These are phyloP conservation scores for Apophysomyces trapeziformis DNA, from an alignment of 371 early-diverging fungal genomes.

Conservation along the genomic window DNA sequence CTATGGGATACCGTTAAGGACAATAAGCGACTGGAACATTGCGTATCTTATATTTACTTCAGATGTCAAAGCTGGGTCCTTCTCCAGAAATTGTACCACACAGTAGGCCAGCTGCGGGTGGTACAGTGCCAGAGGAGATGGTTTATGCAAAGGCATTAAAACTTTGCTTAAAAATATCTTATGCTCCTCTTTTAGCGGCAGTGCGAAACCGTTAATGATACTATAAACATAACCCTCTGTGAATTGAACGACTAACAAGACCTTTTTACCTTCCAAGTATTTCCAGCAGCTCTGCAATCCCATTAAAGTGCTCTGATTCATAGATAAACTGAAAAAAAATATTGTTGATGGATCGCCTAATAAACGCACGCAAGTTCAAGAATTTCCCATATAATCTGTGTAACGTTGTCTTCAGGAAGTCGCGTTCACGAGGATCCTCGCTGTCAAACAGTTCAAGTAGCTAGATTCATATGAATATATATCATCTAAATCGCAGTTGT, in stretches of 20 bases:
- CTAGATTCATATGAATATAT: constrained; percentile 40
- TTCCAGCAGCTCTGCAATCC: constrained; percentile 96
- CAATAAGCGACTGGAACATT: not conserved
- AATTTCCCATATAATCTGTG: constrained; percentile 98
- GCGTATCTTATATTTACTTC: constrained; percentile 56
- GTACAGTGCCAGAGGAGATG: constrained; percentile 84
- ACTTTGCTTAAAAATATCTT: constrained; percentile 91
- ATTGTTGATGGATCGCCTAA: constrained; percentile 94
- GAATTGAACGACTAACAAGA: not conserved
- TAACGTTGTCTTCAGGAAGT: constrained; percentile 95
- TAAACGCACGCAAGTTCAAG: constrained; percentile 92
- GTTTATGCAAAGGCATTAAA: constrained; percentile 94
- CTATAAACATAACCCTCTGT: constrained; percentile 29
- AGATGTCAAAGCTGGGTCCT: constrained; percentile 90
- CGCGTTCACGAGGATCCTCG: constrained; percentile 97
- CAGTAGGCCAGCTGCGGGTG: constrained; percentile 97
- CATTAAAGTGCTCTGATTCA: constrained; percentile 94
- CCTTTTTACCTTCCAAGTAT: constrained; percentile 84
- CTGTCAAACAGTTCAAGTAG: constrained; percentile 94
- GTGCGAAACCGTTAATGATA: constrained; percentile 98
- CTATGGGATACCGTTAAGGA: constrained; percentile 33
- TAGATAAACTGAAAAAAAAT: constrained; percentile 97
- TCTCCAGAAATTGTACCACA: constrained; percentile 97
- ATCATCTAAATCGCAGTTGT: not conserved
- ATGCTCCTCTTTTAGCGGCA: constrained; percentile 97